Percentiles rank a stretch among this genome's conserved stretches.
phyloP scores from a whole-genome alignment of 257 asterid species.

The Solanum bulbocastanum region DNA sequence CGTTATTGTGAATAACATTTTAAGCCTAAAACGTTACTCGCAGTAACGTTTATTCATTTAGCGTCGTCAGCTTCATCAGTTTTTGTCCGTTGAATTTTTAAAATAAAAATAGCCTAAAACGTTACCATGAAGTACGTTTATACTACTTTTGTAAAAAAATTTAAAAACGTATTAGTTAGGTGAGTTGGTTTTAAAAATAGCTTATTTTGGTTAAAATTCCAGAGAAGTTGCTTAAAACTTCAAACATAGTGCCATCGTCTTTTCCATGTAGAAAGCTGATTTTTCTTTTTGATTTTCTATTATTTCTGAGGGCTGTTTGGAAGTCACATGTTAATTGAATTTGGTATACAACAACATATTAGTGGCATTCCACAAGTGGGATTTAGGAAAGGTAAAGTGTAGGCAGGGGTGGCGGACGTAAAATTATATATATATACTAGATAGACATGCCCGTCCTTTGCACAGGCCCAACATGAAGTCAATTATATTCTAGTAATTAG shows the following conservation, averaged over 20 bases:
- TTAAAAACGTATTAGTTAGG: too few species aligned
- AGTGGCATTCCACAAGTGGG: not conserved
- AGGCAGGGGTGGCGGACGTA: not conserved
- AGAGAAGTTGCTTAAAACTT: not conserved
- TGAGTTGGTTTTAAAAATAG: too few species aligned
- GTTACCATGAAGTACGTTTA: rapidly evolving
- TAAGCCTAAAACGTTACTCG: too few species aligned
- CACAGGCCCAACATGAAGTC: not conserved
- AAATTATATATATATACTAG: too few species aligned
- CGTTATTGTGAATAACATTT: too few species aligned
- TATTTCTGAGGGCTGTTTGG: not conserved
- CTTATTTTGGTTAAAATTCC: too few species aligned
- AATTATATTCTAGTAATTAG: not conserved
- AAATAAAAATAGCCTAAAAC: too few species aligned
- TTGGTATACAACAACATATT: not conserved
- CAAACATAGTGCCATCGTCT: not conserved
- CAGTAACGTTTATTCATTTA: too few species aligned
- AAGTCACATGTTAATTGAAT: not conserved
- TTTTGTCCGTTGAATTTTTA: too few species aligned
- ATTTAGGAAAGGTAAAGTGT: not conserved
- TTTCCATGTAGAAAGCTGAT: not conserved
- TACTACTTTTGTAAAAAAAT: too few species aligned
- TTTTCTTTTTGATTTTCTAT: not conserved
- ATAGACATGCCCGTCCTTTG: not conserved
- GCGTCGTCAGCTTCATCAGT: too few species aligned